phyloP scores from a whole-genome alignment of 2,329 filamentous ascomycete genomes.

The Didymosphaeria variabile region DNA sequence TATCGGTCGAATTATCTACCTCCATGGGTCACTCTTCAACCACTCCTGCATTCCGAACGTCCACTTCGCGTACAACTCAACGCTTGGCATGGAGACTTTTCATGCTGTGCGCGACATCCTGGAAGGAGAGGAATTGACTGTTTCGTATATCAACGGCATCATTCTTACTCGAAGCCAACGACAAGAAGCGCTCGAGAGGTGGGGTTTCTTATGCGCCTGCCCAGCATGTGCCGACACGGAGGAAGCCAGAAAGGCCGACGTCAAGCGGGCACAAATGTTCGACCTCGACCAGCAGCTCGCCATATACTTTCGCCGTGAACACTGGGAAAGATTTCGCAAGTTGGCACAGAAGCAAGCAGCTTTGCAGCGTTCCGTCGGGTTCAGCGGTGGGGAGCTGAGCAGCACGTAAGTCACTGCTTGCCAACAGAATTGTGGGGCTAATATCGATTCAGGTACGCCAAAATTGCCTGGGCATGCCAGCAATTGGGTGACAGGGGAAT shows the following conservation, averaged over 20 bases:
- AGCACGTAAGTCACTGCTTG: no score
- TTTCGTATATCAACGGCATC: conserved; percentile 28
- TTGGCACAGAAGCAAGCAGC: no score
- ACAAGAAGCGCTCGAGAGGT: conserved; percentile 17
- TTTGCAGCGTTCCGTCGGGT: no score
- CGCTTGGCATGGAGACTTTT: conserved; percentile 30
- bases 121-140: conserved; percentile 37
- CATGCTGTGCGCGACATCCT: conserved; percentile 42
- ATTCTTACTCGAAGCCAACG: conserved; percentile 1
- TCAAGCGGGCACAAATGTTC: background rate
- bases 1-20: conserved; percentile 23
- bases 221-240: conserved; percentile 17
- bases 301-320: no score
- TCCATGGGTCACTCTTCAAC: conserved; percentile 37
- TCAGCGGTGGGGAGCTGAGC: no score
- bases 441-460: no score
- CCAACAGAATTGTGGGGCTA: no score
- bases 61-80: conserved; percentile 35
- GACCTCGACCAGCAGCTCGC: background rate
- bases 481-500: no score
- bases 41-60: conserved; percentile 43
- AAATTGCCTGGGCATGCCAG: no score
- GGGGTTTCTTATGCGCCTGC: conserved; percentile 22
- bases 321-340: no score
- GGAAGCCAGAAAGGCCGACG: conserved; percentile 17